phyloP scores from a whole-genome alignment of 768 basidiomycete genomes.

The Serendipita indica region DNA sequence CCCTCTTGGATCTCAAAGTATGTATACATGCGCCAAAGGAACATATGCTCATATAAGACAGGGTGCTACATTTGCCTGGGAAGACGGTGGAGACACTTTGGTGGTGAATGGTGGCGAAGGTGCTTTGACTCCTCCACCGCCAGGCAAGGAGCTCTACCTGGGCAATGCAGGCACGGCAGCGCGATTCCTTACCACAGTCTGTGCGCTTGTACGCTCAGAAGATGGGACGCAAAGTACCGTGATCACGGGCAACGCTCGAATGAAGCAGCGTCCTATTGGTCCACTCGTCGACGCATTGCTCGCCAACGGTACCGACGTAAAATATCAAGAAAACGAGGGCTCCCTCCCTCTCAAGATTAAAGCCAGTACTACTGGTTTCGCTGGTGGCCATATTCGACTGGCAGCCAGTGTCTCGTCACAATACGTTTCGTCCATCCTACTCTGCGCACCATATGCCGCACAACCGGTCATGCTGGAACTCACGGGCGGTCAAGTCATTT shows the following conservation, averaged over 20 bases:
- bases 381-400: constrained; percentile 68
- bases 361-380: constrained; percentile 51
- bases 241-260: constrained; percentile 94
- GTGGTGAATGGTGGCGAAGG: constrained; percentile 83
- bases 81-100: constrained; percentile 90
- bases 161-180: constrained; percentile 97
- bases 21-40: constrained; percentile 14
- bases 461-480: constrained; percentile 79
- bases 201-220: constrained; percentile 57
- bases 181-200: constrained; percentile 93
- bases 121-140: constrained; percentile 54
- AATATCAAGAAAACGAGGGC: constrained; percentile 63
- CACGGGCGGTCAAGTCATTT: constrained; percentile 89
- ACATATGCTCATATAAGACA: constrained; percentile 20
- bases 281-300: constrained; percentile 83
- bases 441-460: constrained; percentile 86
- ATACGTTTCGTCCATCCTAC: constrained; percentile 93
- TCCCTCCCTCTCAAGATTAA: constrained; percentile 81
- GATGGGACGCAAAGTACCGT: constrained; percentile 38
- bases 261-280: constrained; percentile 97
- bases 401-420: constrained; percentile 93
- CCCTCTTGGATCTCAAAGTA: constrained; percentile 75
- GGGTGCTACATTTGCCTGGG: constrained; percentile 90
- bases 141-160: constrained; percentile 82
- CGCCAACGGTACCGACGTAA: constrained; percentile 63